phyloP scores from a whole-genome alignment of 192 early-diverging fungal genomes.

The Coemansia sp. region DNA sequence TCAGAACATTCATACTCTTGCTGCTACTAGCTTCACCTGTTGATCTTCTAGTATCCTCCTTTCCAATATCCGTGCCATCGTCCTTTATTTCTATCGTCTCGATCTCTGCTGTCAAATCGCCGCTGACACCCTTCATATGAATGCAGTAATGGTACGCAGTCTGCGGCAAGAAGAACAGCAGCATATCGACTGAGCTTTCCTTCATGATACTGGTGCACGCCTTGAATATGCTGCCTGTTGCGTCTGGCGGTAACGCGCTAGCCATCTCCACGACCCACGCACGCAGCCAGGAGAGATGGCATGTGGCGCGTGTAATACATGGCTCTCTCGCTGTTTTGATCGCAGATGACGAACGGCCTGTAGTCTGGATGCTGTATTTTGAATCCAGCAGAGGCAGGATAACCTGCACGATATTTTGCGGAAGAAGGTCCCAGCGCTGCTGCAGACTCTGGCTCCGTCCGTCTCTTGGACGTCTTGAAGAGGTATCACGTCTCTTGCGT shows the following conservation, averaged over 20 bases:
- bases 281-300: slow-evolving; percentile 38
- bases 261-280: slow-evolving; percentile 36
- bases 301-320: slow-evolving; percentile 20
- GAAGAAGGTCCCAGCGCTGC: slow-evolving; percentile 46
- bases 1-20: background rate
- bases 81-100: slow-evolving; percentile 30
- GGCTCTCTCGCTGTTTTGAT: slow-evolving; percentile 3
- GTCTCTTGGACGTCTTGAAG: slow-evolving; percentile 10
- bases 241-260: slow-evolving; percentile 7
- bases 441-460: slow-evolving; percentile 14
- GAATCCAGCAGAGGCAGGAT: slow-evolving; percentile 45
- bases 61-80: slow-evolving; percentile 19
- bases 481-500: slow-evolving; percentile 7
- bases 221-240: slow-evolving; percentile 29
- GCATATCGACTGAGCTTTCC: slow-evolving; percentile 39
- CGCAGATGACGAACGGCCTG: slow-evolving; percentile 6
- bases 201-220: slow-evolving; percentile 40
- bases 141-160: slow-evolving; percentile 38
- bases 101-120: background rate
- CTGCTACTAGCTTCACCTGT: background rate
- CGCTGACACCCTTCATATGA: background rate
- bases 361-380: slow-evolving; percentile 47
- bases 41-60: background rate
- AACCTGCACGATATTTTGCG: slow-evolving; percentile 23
- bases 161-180: slow-evolving; percentile 38